phyloP scores from a whole-genome alignment of 2,329 filamentous ascomycete species.

The Arthrinium phaeospermum region DNA sequence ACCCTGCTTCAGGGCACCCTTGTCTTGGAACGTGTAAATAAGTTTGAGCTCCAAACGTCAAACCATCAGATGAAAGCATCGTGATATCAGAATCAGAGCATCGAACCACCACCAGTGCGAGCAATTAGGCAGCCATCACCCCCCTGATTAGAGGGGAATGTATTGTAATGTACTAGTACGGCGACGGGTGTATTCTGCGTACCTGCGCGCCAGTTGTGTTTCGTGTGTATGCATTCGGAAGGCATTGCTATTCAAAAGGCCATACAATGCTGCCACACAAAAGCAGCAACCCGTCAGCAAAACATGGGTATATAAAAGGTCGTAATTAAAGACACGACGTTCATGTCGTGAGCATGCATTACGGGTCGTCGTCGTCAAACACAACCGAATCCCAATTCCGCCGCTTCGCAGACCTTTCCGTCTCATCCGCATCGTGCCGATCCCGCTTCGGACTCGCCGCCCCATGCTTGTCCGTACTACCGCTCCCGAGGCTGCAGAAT shows the following conservation, averaged over 20 bases:
- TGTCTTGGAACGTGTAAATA: neutral
- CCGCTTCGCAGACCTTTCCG: slow-evolving; percentile 21
- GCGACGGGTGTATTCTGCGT: neutral
- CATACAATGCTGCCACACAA: neutral
- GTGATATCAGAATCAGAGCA: neutral
- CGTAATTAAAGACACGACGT: neutral
- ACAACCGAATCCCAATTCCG: slow-evolving; percentile 26
- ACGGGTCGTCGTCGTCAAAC: slow-evolving; percentile 9
- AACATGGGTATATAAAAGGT: no score
- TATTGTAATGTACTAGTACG: no score
- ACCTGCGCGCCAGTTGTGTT: neutral
- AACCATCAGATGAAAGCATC: neutral
- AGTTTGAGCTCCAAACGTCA: neutral
- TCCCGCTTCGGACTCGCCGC: neutral
- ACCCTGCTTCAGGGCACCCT: neutral
- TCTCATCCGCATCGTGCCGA: slow-evolving; percentile 20
- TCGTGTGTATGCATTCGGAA: neutral
- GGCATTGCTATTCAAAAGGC: neutral
- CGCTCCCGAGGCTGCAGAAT: slow-evolving; percentile 18
- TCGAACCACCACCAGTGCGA: neutral
- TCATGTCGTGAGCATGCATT: neutral
- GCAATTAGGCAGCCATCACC: no score
- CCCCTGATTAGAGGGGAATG: neutral
- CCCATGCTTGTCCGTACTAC: slow-evolving; percentile 13
- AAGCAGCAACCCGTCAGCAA: neutral